phyloP scores from a whole-genome alignment of 2,329 filamentous ascomycete genomes.

The Aspergillus versicolor region DNA sequence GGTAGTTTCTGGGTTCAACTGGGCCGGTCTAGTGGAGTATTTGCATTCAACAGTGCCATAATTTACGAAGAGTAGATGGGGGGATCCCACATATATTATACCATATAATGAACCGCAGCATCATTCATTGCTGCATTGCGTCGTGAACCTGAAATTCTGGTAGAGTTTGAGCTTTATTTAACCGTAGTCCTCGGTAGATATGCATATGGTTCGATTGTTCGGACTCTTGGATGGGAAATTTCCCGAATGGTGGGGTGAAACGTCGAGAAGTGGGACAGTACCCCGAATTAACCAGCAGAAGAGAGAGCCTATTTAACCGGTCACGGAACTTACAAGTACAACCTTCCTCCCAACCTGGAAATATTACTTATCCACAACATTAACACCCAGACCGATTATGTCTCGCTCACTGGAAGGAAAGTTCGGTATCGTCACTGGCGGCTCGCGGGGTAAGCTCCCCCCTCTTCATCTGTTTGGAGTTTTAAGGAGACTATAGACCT shows the following conservation, averaged over 20 bases:
- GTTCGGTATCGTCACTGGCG: constrained; percentile 75
- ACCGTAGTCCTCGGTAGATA: neutral
- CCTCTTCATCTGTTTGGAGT: no score
- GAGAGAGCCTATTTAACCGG: constrained; percentile 13
- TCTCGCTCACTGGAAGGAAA: constrained; percentile 64
- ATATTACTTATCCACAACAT: neutral
- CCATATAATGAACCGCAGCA: constrained; percentile 4
- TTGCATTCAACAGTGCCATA: constrained; percentile 37
- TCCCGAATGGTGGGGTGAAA: constrained; percentile 16
- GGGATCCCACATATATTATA: constrained; percentile 1
- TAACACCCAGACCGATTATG: constrained; percentile 4
- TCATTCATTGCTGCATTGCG: neutral
- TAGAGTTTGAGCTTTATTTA: constrained; percentile 12
- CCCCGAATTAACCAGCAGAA: neutral
- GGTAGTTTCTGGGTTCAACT: constrained; percentile 28
- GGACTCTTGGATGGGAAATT: constrained; percentile 27
- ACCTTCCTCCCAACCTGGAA: neutral
- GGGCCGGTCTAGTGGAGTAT: constrained; percentile 33
- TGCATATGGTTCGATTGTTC: neutral
- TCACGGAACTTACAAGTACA: neutral
- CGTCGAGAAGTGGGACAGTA: constrained; percentile 1
- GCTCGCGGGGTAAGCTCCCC: constrained; percentile 64
- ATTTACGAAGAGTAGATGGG: constrained; percentile 7
- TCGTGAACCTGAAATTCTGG: neutral
- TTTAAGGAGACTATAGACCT: neutral